A percentile compares a stretch with the other conserved stretches of the same genome.
Evolutionary conservation across 306 rosid genomes (phyloP).

Genomic region (Medicago lupulina): DNA sequence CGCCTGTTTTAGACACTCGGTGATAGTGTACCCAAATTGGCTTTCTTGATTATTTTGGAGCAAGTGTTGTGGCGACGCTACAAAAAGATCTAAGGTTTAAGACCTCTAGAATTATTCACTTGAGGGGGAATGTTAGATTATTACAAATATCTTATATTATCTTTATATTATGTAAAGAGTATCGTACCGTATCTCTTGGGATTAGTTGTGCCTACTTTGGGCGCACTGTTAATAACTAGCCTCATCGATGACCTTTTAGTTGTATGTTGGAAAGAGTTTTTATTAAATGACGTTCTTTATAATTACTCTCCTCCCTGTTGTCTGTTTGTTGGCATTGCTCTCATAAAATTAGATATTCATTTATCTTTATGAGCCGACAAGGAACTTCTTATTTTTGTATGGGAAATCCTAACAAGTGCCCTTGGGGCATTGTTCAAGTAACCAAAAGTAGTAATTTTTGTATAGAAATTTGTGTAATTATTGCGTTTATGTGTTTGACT

Average conservation of each 20-base stretch:
- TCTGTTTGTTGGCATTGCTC: constrained; percentile 28
- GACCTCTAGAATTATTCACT: neutral
- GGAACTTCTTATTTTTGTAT: neutral
- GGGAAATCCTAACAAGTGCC: too few species aligned
- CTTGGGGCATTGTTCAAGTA: too few species aligned
- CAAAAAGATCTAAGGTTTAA: neutral
- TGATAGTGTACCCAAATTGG: neutral
- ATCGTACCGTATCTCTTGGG: neutral
- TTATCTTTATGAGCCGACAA: neutral
- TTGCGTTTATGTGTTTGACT: too few species aligned
- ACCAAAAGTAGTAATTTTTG: too few species aligned
- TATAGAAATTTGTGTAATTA: too few species aligned
- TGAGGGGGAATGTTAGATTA: neutral
- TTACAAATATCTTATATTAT: neutral
- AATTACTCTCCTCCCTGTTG: constrained; percentile 2
- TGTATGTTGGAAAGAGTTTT: constrained; percentile 10
- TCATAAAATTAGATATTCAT: neutral
- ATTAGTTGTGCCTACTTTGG: constrained; percentile 1
- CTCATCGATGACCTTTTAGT: neutral
- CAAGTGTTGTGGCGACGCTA: neutral
- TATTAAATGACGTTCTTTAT: neutral
- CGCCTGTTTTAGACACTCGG: neutral
- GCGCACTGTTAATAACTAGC: neutral
- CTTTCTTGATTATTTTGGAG: neutral
- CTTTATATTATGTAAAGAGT: neutral